phyloP scores from a whole-genome alignment of 2,329 filamentous ascomycete species.

The Ophiocordyceps camponoti-saundersi region DNA sequence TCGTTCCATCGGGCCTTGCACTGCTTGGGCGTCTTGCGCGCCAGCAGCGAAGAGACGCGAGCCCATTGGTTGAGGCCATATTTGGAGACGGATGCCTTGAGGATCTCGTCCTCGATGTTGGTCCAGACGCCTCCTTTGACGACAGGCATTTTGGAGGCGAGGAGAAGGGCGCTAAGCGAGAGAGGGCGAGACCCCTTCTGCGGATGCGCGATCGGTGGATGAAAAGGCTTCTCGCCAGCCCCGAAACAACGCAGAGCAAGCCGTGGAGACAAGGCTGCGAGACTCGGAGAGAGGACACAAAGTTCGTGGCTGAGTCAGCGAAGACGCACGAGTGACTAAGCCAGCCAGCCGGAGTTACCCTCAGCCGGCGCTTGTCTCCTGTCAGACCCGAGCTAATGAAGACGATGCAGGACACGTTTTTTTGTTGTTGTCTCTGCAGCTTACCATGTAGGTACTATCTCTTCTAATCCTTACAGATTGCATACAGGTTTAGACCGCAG shows the following conservation, averaged over 20 bases:
- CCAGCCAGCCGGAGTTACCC: not conserved
- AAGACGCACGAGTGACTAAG: not conserved
- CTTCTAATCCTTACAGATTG: no score
- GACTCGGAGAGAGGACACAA: not conserved
- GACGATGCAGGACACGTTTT: no score
- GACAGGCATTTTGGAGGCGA: slow-evolving; percentile 39
- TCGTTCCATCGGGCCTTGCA: slow-evolving; percentile 98
- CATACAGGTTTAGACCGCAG: not conserved
- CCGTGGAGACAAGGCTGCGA: not conserved
- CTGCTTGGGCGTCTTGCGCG: slow-evolving; percentile 95
- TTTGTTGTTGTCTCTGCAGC: not conserved
- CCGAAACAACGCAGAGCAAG: no score
- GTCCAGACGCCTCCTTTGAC: slow-evolving; percentile 63
- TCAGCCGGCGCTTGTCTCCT: not conserved
- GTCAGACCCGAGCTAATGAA: not conserved
- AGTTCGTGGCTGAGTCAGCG: not conserved
- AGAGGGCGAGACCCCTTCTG: not conserved
- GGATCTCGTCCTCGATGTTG: slow-evolving; percentile 81
- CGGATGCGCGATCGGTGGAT: not conserved
- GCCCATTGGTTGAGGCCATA: slow-evolving; percentile 97
- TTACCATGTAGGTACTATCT: not conserved
- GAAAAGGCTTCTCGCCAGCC: not conserved
- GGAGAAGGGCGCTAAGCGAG: not conserved
- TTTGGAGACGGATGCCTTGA: slow-evolving; percentile 88
- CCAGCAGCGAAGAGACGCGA: slow-evolving; percentile 88